A percentile compares a stretch with the other conserved stretches of the same genome.
Conservation (phyloP, 371 early-diverging fungal species). For the Mortierella sp. region DNA sequence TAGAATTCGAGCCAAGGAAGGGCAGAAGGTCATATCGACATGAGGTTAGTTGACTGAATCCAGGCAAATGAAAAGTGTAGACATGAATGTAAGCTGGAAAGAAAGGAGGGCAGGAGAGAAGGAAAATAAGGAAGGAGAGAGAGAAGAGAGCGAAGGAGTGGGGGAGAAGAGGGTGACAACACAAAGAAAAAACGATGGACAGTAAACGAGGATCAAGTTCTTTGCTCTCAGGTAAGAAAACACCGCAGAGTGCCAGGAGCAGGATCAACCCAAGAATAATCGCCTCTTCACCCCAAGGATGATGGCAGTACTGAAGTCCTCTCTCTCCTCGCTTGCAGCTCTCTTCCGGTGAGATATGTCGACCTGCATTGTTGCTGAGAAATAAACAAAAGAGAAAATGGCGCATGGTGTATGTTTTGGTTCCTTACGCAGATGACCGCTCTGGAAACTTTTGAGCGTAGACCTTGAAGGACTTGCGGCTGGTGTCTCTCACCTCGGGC, state of each 20-base stretch:
- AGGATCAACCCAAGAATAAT: not conserved
- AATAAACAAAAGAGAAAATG: not conserved
- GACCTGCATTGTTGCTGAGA: not conserved
- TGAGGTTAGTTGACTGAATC: not conserved
- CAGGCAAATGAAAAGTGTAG: not conserved
- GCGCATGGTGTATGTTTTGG: not conserved
- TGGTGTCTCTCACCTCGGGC: constrained; percentile 63
- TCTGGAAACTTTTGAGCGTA: constrained; percentile 63
- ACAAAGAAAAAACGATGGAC: not conserved
- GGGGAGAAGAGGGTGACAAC: constrained; percentile 3
- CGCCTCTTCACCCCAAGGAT: constrained; percentile 1
- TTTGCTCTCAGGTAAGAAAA: not conserved
- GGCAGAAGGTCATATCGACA: not conserved
- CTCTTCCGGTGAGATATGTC: not conserved
- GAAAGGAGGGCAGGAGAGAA: not conserved
- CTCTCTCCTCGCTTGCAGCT: not conserved
- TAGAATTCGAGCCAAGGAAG: not conserved
- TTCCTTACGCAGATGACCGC: constrained; percentile 47
- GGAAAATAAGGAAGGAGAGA: not conserved
- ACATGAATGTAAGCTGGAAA: not conserved
- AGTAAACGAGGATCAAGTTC: constrained; percentile 10
- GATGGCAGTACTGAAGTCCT: not conserved
- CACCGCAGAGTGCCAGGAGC: not conserved
- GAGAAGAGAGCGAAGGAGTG: not conserved
- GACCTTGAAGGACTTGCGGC: constrained; percentile 60